Evolutionary conservation across 176 grass and related monocot genomes (phyloP), one percentile per base, ranked within the genome.

Genomic region (Carex scoparia): DNA sequence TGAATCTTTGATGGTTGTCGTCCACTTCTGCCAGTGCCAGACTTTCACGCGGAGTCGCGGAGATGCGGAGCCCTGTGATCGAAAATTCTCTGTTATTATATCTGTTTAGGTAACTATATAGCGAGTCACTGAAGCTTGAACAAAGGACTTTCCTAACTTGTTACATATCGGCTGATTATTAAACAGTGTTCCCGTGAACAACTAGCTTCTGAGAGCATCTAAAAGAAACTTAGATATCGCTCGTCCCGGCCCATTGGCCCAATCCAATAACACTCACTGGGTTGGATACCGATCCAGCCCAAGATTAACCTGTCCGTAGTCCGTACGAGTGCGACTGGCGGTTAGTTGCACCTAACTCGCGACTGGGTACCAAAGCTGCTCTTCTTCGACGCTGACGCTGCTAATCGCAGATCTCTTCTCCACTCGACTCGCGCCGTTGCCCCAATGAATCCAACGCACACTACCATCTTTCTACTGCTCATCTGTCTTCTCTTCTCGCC

Each of bases 361-460:
- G 0, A 35, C 44, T 46, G 15, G 35, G 42, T 61, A 28, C 81
- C 13, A 32, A 55, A 63, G 42, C 81, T 2, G 4, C 3, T 32
- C 31, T 56, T 56, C 18, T 49, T 31, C n/a, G 33, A 27, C 74
- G 74, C 49, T 79, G 30, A 0, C 0, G 5, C 4, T 40, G 38
- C 38, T 40, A 5, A 79, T 58, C 74, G 28, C 65, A 56, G 85
- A 86, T 67, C 32, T 79, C 60, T 35, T 67, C 32, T 79, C 60
- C 35, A 53, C 53, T 51, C 82, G 48, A 51, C 48, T 78, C 30
- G 19, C 61, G 9, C 14, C 37, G 9, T 80, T 68, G 40, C 48
- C n/a, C 16, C 72, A 27, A 84, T 90, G 88, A 82, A 86, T 62
- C 79, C 82, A 8, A 38, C 61, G 18, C 33, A 58, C 7, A 33